Evolutionary conservation across 2,329 filamentous ascomycete species (phyloP).

Genomic region (Boeremia exigua): DNA sequence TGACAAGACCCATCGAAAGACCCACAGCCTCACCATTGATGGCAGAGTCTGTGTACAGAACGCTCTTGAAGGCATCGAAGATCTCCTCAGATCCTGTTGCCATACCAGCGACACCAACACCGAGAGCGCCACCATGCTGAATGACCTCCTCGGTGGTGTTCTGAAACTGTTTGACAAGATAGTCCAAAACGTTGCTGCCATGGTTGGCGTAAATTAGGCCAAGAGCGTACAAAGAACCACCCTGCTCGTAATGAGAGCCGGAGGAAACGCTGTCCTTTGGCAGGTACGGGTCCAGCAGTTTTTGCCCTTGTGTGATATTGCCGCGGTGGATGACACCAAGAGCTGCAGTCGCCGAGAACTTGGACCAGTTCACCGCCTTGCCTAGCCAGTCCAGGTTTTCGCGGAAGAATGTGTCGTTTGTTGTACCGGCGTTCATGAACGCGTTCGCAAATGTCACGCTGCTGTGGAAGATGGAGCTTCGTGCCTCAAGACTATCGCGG

Average conservation of each 20-base stretch:
- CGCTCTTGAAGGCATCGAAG: conserved; percentile 86
- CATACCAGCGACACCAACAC: conserved; percentile 96
- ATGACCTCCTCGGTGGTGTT: conserved; percentile 88
- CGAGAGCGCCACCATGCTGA: conserved; percentile 93
- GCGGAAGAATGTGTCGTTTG: conserved; percentile 97
- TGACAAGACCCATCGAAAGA: conserved; percentile 94
- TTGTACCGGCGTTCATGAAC: conserved; percentile 99
- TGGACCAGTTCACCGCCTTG: conserved; percentile 99
- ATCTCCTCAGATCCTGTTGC: conserved; percentile 89
- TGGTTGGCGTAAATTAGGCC: conserved; percentile 98
- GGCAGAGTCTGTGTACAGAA: conserved; percentile 91
- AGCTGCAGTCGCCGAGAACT: conserved; percentile 96
- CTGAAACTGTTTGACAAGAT: conserved; percentile 76
- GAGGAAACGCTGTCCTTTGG: conserved; percentile 74
- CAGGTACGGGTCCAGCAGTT: conserved; percentile 92
- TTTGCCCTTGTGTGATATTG: conserved; percentile 90
- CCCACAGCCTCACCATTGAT: conserved; percentile 97
- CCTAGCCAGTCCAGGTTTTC: conserved; percentile 98
- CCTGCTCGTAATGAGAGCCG: conserved; percentile 93
- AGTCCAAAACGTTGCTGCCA: conserved; percentile 85
- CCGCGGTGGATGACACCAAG: conserved; percentile 96
- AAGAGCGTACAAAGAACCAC: conserved; percentile 92
- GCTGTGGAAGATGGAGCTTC: conserved; percentile 98
- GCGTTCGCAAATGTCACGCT: conserved; percentile 97
- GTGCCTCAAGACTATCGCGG: conserved; percentile 89